Evolutionary conservation across 2,329 filamentous ascomycete species (phyloP).

Genomic region (Colletotrichum abscissum): DNA sequence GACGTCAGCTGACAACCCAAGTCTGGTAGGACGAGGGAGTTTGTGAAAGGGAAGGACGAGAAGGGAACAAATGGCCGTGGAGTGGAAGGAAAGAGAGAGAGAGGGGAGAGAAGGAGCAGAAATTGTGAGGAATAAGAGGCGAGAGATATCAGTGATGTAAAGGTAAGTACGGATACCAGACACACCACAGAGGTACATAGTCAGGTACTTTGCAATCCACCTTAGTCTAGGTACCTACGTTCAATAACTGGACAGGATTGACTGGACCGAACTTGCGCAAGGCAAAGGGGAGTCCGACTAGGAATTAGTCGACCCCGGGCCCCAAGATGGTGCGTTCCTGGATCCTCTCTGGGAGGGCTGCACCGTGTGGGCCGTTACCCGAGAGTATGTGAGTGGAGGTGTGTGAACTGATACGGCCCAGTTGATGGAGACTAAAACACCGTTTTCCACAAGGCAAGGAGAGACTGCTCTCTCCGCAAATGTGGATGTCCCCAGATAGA

Average conservation of each 20-base stretch:
- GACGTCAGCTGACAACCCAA: constrained; percentile 5
- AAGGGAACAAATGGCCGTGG: constrained; percentile 19
- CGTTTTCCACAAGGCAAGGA: constrained; percentile 5
- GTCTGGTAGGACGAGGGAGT: not conserved
- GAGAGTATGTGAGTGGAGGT: constrained; percentile 9
- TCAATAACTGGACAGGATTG: not conserved
- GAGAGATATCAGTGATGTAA: constrained; percentile 17
- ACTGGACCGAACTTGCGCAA: not conserved
- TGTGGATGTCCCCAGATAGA: constrained; percentile 19
- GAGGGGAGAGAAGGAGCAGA: not conserved
- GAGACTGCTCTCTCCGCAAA: not conserved
- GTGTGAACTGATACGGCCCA: constrained; percentile 12
- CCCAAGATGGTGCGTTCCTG: not conserved
- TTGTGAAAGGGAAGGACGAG: constrained; percentile 22
- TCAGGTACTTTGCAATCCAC: not conserved
- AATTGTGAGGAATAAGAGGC: constrained; percentile 3
- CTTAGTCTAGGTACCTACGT: no score
- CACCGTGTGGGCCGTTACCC: not conserved
- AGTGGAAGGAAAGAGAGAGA: not conserved
- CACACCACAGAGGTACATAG: not conserved
- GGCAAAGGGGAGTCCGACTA: not conserved
- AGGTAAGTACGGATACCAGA: constrained; percentile 12
- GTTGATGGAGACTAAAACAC: constrained; percentile 19
- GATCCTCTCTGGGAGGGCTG: not conserved
- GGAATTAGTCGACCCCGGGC: not conserved